Evolutionary conservation across 768 basidiomycete genomes (phyloP), one percentile per base, ranked within the genome.

Genomic region (Suillus cothurnatus): DNA sequence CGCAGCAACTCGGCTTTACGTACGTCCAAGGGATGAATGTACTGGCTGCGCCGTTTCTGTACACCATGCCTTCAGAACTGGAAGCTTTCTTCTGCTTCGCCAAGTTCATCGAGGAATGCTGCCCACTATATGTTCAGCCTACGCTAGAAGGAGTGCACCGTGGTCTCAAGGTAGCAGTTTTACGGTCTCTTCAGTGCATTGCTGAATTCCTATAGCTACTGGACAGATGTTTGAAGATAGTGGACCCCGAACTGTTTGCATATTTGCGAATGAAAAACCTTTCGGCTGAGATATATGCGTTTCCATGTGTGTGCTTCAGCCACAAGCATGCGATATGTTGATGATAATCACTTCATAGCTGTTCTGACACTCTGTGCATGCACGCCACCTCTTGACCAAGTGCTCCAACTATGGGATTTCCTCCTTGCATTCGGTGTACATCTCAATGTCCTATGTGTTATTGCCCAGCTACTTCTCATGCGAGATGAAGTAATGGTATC

Each of bases 11-110:
- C 49, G 93, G 87, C 11, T 97, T 98, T 77, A 95, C 93, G 36
- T 99, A 99, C 71, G 96, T 99, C 11, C 97, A 99, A 78, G 97
- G 97, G 36, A 98, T 97, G 95, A 99, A 99, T 75, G 97, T 99
- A 57, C 88, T 99, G 41, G 95, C 96, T 26, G 97, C 97, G 3
- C 97, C 97, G 0, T 99, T 99, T 77, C 84, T 99, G 34, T 99
- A 97, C 74, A 94, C 93, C 14, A 93, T 99, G 88, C 96, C 97
- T 7, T 95, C 95, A 12, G 95, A 99, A 76, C 78, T 99, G n/a
- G 97, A 99, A 77, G 97, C 97, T 1, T 99, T 98, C 77, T 95
- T 90, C 67, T 97, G 94, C 78, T 99, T 99, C 73, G 86, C 94
- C 32, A 93, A 91, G 71, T 99, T 99, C 74, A 97, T 99, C 70